Base-by-base conservation (phyloP, 495 filamentous ascomycete genomes). In the Pseudoneurospora amorphoporcata region DNA sequence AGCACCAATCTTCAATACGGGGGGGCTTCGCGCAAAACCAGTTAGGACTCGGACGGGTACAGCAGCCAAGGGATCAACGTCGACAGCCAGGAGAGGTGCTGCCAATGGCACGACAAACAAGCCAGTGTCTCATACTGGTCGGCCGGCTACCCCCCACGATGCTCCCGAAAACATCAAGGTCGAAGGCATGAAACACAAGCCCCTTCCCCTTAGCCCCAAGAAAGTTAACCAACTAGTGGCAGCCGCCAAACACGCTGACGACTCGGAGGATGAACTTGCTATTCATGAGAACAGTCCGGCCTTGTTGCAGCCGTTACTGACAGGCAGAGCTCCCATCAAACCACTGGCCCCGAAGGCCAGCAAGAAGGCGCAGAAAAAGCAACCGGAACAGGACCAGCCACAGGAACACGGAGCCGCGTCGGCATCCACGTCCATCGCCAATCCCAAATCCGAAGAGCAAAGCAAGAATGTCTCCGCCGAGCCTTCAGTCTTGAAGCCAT, bases 221-320 rank as follows among this genome's bases (percentile, higher is more conserved):
- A 88, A 88, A 80, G 81, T 85, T 75, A 86, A 82, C 58, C 84
- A 87, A 79, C 77, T 88, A 69, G 69, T 79, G 8, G 38, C 82
- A 58, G 81, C 82, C 45, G 68, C 73, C 23, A 65, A 65, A 65
- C 53, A 35, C 53, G 53, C 12, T 8, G 53, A 65, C 7, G 79
- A 80, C 19, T 86, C 86, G 6, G 86, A 88, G 42, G 86, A 88
- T 70, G 87, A 88, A 74, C 81, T 88, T 23, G 85, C 83, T n/a
- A 82, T 81, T 10, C 78, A 81, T 23, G 86, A 87, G 74, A 86
- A 87, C 69, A 80, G 82, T 2, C 83, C 83, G 7, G 79, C 53
- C 53, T 65, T 65, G 53, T 65, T 86, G 17, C 81, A 83, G 71
- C 80, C 83, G 4, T 76, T 87, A 35, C 29, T 65, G 53, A 35